Conservation (phyloP, 2,329 filamentous ascomycete genomes). For the Fusarium nanum region DNA sequence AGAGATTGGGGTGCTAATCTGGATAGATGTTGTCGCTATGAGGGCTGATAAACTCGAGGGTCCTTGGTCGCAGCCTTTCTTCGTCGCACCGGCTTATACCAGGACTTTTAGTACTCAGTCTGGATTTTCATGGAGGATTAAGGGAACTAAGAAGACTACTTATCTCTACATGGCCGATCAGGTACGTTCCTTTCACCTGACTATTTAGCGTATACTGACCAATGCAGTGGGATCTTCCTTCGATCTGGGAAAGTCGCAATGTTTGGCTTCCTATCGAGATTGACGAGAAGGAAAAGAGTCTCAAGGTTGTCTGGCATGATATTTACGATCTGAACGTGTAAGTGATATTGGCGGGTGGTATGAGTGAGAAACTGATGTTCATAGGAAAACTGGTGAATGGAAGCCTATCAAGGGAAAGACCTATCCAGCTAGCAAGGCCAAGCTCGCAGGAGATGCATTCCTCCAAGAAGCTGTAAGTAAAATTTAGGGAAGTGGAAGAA, state of each 20-base stretch:
- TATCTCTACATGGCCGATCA: constrained; percentile 62
- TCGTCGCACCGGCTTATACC: constrained; percentile 61
- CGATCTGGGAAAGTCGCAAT: constrained; percentile 66
- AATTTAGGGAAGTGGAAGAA: too few species aligned
- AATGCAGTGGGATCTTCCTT: constrained; percentile 60
- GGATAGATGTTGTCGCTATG: constrained; percentile 63
- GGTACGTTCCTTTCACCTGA: not conserved
- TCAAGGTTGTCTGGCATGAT: constrained; percentile 64
- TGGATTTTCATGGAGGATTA: constrained; percentile 61
- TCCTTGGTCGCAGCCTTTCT: constrained; percentile 65
- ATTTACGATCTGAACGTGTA: constrained; percentile 64
- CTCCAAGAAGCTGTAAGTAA: constrained; percentile 64
- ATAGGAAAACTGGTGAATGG: constrained; percentile 60
- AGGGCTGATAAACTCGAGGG: constrained; percentile 61
- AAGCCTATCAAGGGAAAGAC: constrained; percentile 59
- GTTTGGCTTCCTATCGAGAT: constrained; percentile 66
- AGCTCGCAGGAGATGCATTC: constrained; percentile 56
- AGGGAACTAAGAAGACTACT: constrained; percentile 58
- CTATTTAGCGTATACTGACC: constrained; percentile 3
- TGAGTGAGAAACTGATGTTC: too few species aligned
- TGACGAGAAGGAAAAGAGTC: constrained; percentile 61
- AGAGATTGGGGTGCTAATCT: not conserved
- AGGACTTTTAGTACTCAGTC: constrained; percentile 65
- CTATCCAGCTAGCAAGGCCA: constrained; percentile 59
- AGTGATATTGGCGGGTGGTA: too few species aligned